Percentiles rank a stretch among this genome's conserved stretches.
Conservation (phyloP, 208 protist species). For the Trichomonas gallinae region DNA sequence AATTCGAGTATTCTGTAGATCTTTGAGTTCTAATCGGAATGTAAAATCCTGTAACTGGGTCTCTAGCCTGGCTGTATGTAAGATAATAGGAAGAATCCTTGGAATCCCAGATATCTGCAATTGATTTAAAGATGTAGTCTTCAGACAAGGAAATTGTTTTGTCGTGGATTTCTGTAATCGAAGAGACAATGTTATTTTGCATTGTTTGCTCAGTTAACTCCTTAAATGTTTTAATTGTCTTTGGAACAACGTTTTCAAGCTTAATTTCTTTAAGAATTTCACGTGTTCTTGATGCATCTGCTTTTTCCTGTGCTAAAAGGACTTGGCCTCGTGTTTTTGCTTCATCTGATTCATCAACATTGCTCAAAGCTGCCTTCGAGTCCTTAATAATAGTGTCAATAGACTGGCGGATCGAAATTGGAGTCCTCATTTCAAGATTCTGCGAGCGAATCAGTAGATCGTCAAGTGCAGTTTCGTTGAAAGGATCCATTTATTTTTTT, state of each 20-base stretch:
- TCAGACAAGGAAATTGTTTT: background rate
- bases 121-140: background rate
- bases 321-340: background rate
- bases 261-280: background rate
- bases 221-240: background rate
- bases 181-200: background rate
- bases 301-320: background rate
- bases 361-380: background rate
- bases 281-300: background rate
- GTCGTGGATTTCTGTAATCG: background rate
- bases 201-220: background rate
- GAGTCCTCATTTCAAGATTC: background rate
- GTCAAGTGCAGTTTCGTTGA: background rate
- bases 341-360: background rate
- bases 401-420: background rate
- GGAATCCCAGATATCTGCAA: background rate
- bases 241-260: background rate
- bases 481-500: background rate
- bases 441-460: background rate
- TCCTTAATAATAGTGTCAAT: background rate
- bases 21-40: background rate
- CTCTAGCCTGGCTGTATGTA: background rate
- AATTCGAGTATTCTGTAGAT: background rate
- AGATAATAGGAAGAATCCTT: background rate
- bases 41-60: background rate